Conservation (phyloP, 805 yeast genomes). For the Metschnikowia kofuensis region DNA sequence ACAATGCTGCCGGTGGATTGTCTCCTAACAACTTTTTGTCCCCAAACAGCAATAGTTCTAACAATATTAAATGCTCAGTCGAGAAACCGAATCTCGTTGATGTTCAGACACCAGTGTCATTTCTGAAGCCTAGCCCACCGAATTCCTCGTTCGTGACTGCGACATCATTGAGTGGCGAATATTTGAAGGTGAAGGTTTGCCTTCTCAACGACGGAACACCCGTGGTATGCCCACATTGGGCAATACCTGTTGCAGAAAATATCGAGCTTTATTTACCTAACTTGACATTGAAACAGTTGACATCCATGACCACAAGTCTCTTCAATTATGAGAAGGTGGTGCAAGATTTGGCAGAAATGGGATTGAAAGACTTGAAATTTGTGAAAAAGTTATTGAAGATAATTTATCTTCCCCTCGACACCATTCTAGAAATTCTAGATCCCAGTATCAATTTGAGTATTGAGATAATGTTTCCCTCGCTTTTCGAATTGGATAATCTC, state of each 20-base stretch:
- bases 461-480: slow-evolving; percentile 75
- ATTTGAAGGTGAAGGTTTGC: slow-evolving; percentile 66
- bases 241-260: slow-evolving; percentile 47
- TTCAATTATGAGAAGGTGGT: slow-evolving; percentile 41
- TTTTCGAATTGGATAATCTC: slow-evolving; percentile 35
- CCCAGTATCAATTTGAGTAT: slow-evolving; percentile 63
- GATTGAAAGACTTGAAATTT: slow-evolving; percentile 31
- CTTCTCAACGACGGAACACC: slow-evolving; percentile 82
- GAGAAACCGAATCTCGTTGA: slow-evolving; percentile 14
- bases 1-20: slow-evolving; percentile 38
- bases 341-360: slow-evolving; percentile 37
- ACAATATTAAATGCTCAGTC: slow-evolving; percentile 6
- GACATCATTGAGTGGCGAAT: slow-evolving; percentile 82
- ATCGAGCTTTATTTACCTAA: slow-evolving; percentile 61
- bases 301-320: slow-evolving; percentile 36
- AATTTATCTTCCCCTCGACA: slow-evolving; percentile 58
- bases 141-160: slow-evolving; percentile 79
- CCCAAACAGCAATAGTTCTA: slow-evolving; percentile 26
- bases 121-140: slow-evolving; percentile 17
- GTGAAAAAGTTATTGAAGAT: slow-evolving; percentile 45
- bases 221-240: slow-evolving; percentile 69
- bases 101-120: slow-evolving; percentile 6
- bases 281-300: slow-evolving; percentile 47
- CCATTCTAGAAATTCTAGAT: slow-evolving; percentile 55
- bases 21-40: slow-evolving; percentile 42